Conservation (phyloP, 1,284 basidiomycete genomes). For the Puccinia novopanici region DNA sequence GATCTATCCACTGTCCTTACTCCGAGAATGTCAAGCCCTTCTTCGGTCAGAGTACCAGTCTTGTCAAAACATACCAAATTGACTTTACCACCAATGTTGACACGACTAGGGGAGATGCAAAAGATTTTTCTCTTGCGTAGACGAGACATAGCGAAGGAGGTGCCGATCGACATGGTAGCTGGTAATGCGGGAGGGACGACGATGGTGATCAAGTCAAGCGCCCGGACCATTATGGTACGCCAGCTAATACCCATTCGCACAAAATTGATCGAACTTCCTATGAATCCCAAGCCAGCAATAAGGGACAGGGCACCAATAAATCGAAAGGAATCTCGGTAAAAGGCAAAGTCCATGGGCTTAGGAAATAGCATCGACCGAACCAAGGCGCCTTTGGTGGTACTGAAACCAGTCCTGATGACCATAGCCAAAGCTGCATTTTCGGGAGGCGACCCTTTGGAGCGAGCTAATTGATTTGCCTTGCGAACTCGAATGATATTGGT, state of each 20-base stretch:
- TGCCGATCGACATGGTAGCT: constrained; percentile 95
- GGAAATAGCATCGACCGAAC: constrained; percentile 98
- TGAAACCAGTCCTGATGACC: constrained; percentile 92
- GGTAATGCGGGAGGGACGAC: constrained; percentile 97
- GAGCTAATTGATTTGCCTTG: constrained; percentile 58
- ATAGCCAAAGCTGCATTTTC: constrained; percentile 70
- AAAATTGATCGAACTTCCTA: constrained; percentile 80
- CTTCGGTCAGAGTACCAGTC: constrained; percentile 96
- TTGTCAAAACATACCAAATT: constrained; percentile 99
- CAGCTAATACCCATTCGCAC: constrained; percentile 84
- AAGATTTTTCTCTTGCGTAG: constrained; percentile 87
- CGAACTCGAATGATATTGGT: constrained; percentile 91
- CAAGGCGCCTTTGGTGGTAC: constrained; percentile 94
- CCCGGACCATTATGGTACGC: constrained; percentile 87
- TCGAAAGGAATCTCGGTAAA: constrained; percentile 83
- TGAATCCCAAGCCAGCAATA: constrained; percentile 84
- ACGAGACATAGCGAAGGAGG: constrained; percentile 88
- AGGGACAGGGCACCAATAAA: constrained; percentile 90
- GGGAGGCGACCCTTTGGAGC: constrained; percentile 56
- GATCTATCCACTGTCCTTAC: constrained; percentile 76
- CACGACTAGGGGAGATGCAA: constrained; percentile 93
- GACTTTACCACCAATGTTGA: constrained; percentile 94
- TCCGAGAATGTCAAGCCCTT: constrained; percentile 94
- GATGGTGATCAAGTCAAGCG: constrained; percentile 94
- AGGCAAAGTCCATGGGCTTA: constrained; percentile 78